phyloP scores from a whole-genome alignment of 176 grass and related monocot species.

The Avena atlantica region DNA sequence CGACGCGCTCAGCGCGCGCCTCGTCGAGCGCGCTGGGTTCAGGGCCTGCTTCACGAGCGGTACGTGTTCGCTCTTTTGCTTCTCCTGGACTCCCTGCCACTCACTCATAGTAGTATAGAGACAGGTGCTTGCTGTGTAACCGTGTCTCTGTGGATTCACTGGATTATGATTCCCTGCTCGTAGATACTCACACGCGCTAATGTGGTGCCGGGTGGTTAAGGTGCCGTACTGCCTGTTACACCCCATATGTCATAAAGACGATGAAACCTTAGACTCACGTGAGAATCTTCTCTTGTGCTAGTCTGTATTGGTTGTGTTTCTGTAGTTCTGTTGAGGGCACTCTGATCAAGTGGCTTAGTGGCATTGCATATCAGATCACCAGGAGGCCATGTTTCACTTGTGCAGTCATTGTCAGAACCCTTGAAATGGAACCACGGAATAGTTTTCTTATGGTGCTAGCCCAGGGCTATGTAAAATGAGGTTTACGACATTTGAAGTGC shows the following conservation, averaged over 20 bases:
- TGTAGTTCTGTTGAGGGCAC: background rate
- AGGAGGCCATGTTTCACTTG: background rate
- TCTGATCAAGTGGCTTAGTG: background rate
- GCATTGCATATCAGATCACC: background rate
- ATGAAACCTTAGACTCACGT: background rate
- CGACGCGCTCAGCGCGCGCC: constrained; percentile 84
- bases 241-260: background rate
- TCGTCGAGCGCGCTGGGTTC: constrained; percentile 82
- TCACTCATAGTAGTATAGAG: background rate
- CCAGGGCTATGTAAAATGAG: background rate
- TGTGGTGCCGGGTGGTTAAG: background rate
- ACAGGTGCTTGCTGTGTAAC: background rate
- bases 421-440: background rate
- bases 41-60: constrained; percentile 84
- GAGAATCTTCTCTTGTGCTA: background rate
- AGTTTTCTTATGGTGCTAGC: constrained; percentile 14
- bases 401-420: background rate
- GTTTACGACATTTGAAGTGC: background rate
- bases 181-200: background rate
- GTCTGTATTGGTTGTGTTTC: background rate
- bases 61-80: constrained; percentile 54
- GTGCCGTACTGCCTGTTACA: background rate
- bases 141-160: background rate
- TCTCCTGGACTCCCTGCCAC: background rate
- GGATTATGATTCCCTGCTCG: background rate